Percentiles rank a stretch among this genome's conserved stretches.
These are phyloP conservation scores for Colletotrichum godetiae DNA, from an alignment of 2,329 filamentous ascomycete species.

Conservation along the genomic window DNA sequence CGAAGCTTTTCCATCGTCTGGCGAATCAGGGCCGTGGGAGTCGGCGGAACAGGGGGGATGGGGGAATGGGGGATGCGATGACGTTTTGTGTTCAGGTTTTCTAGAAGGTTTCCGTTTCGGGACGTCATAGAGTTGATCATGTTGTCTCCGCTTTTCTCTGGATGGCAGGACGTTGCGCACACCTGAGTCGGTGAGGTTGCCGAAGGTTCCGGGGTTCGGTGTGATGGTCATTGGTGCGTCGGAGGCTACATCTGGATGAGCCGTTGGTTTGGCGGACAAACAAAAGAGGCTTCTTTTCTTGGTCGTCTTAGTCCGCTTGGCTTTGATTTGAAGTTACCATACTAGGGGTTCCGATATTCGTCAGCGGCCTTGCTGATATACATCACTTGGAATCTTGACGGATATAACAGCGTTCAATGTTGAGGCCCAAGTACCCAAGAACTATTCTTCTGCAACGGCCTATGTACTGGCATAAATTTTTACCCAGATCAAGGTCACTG, in stretches of 20 bases:
- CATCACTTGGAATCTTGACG: too few relatives aligned
- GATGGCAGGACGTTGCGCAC: not conserved
- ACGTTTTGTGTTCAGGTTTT: conserved; percentile 2
- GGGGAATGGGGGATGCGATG: not conserved
- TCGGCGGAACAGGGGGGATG: not conserved
- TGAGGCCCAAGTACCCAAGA: too few relatives aligned
- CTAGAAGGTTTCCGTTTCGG: conserved; percentile 8
- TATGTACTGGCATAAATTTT: too few relatives aligned
- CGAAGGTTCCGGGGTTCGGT: not conserved
- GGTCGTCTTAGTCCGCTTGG: too few relatives aligned
- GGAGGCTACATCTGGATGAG: not conserved
- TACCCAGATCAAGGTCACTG: too few relatives aligned
- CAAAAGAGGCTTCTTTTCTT: not conserved
- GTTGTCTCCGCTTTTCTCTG: not conserved
- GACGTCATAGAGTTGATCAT: not conserved
- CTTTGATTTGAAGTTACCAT: too few relatives aligned
- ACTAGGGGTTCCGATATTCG: too few relatives aligned
- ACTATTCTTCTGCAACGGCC: too few relatives aligned
- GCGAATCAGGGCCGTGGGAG: not conserved
- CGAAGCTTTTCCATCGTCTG: not conserved
- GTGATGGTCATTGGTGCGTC: too few relatives aligned
- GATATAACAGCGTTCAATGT: too few relatives aligned
- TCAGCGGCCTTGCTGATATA: too few relatives aligned
- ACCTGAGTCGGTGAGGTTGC: not conserved
- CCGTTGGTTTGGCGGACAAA: not conserved